Evolutionary conservation across 2,329 filamentous ascomycete species (phyloP).

Genomic region (Botrytis fragariae): DNA sequence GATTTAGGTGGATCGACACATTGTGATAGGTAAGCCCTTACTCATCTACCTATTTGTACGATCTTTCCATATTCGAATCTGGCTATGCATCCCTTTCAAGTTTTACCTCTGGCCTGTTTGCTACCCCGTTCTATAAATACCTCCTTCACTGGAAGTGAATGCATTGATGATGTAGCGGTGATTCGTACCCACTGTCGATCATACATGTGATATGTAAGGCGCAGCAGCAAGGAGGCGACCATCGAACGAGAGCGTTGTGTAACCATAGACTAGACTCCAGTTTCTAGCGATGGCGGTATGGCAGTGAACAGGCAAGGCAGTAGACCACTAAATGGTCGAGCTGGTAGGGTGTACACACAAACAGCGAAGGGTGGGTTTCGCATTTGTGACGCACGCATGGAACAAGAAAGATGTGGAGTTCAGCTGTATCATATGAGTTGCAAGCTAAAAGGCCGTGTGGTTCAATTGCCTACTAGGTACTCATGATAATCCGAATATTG

Average conservation of each 20-base stretch:
- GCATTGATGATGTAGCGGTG: not conserved
- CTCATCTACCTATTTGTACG: not conserved
- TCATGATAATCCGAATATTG: not conserved
- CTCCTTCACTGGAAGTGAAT: not conserved
- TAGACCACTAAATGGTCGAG: not conserved
- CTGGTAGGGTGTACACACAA: not conserved
- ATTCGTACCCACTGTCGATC: not conserved
- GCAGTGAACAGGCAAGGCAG: not conserved
- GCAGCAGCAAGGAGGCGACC: not conserved
- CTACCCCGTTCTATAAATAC: constrained; percentile 4
- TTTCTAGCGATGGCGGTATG: not conserved
- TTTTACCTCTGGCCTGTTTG: not conserved
- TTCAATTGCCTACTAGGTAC: not conserved
- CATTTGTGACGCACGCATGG: not conserved
- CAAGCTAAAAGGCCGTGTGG: not conserved
- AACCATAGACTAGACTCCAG: not conserved
- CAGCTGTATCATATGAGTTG: not conserved
- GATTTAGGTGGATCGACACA: not conserved
- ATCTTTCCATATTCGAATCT: not conserved
- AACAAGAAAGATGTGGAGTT: not conserved
- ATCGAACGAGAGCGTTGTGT: not conserved
- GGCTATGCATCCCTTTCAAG: not conserved
- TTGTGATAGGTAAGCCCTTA: not conserved
- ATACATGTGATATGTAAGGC: not conserved
- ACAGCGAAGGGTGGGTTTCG: not conserved